These are phyloP conservation scores for Lactifluus pinguis DNA, from an alignment of 768 basidiomycete species.

Conservation along the genomic window DNA sequence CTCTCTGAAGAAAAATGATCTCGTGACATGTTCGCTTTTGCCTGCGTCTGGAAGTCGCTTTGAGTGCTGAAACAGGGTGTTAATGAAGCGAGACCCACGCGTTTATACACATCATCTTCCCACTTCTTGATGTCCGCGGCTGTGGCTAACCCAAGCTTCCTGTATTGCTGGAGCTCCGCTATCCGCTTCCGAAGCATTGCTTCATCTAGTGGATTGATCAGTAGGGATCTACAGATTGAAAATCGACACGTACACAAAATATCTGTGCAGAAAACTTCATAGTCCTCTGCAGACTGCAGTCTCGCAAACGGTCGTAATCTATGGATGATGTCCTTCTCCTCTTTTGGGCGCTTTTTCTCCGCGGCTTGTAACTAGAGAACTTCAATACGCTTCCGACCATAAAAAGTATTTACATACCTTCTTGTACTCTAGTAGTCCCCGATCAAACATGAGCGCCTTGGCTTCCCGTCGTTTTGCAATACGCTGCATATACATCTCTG, in stretches of 20 bases:
- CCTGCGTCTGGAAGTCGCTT: constrained; percentile 41
- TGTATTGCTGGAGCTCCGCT: constrained; percentile 84
- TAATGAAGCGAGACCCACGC: constrained; percentile 40
- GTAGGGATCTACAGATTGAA: neutral
- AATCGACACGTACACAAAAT: constrained; percentile 62
- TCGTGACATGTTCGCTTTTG: constrained; percentile 47
- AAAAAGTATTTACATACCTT: constrained; percentile 47
- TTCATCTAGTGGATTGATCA: constrained; percentile 57
- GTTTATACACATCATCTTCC: constrained; percentile 60
- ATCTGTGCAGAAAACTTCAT: constrained; percentile 79
- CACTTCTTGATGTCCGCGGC: constrained; percentile 88
- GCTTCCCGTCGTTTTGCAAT: constrained; percentile 77
- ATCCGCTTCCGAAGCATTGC: constrained; percentile 80
- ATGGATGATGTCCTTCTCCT: constrained; percentile 85
- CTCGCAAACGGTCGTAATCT: constrained; percentile 86
- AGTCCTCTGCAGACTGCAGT: constrained; percentile 86
- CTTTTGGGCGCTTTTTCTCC: constrained; percentile 85
- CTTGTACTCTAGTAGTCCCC: constrained; percentile 88
- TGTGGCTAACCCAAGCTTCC: constrained; percentile 76
- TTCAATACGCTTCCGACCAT: constrained; percentile 9
- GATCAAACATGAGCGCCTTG: constrained; percentile 86
- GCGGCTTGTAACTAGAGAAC: constrained; percentile 68
- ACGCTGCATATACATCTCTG: constrained; percentile 88
- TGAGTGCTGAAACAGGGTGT: constrained; percentile 10
- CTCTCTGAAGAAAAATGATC: constrained; percentile 51